A percentile compares a stretch with the other conserved stretches of the same genome.
These are phyloP conservation scores for Leptodermis oblonga DNA, from an alignment of 257 asterid genomes.

Conservation along the genomic window DNA sequence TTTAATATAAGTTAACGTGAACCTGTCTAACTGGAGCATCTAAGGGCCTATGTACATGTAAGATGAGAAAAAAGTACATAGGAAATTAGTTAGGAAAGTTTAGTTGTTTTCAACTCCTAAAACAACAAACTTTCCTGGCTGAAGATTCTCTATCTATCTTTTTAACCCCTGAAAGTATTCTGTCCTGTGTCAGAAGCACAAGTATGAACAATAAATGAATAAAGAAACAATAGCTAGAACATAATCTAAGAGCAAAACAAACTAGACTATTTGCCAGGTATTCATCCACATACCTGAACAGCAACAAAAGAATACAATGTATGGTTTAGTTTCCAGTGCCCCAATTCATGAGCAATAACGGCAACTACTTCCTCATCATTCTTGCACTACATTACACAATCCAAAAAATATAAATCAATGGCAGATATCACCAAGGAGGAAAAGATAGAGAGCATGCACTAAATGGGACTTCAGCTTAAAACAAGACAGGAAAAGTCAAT, in stretches of 20 bases:
- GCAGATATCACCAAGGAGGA: not conserved
- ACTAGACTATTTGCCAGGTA: not conserved
- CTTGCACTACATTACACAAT: constrained; percentile 59
- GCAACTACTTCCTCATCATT: constrained; percentile 97
- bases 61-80: not conserved
- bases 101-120: not conserved
- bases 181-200: not conserved
- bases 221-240: not conserved
- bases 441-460: not conserved
- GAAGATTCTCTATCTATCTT: not conserved
- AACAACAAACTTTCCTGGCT: not conserved
- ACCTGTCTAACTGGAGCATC: not conserved
- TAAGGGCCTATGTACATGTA: too few species aligned
- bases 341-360: constrained; percentile 96
- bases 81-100: not conserved
- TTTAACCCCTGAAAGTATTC: not conserved
- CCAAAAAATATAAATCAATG: constrained; percentile 7
- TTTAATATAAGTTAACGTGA: too few species aligned
- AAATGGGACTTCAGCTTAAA: not conserved
- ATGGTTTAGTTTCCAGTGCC: constrained; percentile 98
- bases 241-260: not conserved
- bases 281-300: constrained; percentile 64
- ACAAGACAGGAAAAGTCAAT: not conserved
- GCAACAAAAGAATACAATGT: constrained; percentile 87
- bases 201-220: not conserved